Percentiles rank a stretch among this genome's conserved stretches.
phyloP scores from a whole-genome alignment of 2,329 filamentous ascomycete genomes.

The Alternaria longipes region DNA sequence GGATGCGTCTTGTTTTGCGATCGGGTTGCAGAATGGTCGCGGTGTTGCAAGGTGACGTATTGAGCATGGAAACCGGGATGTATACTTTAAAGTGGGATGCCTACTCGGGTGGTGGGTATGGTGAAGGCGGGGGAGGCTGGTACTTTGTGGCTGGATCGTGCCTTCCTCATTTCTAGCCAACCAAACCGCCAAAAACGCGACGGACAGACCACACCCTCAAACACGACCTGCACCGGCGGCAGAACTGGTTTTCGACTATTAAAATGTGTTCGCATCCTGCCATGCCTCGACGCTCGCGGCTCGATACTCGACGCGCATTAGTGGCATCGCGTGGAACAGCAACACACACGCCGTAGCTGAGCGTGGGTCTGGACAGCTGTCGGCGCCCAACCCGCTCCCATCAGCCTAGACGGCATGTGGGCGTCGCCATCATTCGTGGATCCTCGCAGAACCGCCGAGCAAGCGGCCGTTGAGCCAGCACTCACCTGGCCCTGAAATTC shows the following conservation, averaged over 20 bases:
- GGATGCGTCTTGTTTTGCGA: conserved; percentile 26
- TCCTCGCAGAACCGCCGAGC: conserved; percentile 8
- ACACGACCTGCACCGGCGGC: neutral
- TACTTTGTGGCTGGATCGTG: conserved; percentile 33
- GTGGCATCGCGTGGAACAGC: conserved; percentile 10
- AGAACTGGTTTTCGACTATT: neutral
- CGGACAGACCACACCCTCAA: neutral
- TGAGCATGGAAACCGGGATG: conserved; percentile 25
- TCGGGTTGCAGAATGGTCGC: conserved; percentile 23
- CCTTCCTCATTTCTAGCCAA: conserved; percentile 25
- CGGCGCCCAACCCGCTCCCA: conserved; percentile 16
- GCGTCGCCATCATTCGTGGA: conserved; percentile 7
- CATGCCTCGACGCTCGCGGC: neutral
- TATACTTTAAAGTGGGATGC: conserved; percentile 15
- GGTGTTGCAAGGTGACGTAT: conserved; percentile 35
- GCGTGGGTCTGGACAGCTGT: conserved; percentile 10
- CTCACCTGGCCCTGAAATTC: conserved; percentile 5
- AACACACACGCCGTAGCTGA: conserved; percentile 5
- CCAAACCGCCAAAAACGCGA: conserved; percentile 11
- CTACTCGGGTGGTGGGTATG: conserved; percentile 11
- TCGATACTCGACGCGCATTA: neutral
- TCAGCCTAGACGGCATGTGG: conserved; percentile 1
- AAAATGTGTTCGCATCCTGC: conserved; percentile 14
- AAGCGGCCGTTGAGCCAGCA: conserved; percentile 12
- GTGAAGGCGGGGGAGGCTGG: conserved; percentile 39